A percentile compares a stretch with the other conserved stretches of the same genome.
phyloP scores from a whole-genome alignment of 192 early-diverging fungal species.

The Geosiphon pyriformis region DNA sequence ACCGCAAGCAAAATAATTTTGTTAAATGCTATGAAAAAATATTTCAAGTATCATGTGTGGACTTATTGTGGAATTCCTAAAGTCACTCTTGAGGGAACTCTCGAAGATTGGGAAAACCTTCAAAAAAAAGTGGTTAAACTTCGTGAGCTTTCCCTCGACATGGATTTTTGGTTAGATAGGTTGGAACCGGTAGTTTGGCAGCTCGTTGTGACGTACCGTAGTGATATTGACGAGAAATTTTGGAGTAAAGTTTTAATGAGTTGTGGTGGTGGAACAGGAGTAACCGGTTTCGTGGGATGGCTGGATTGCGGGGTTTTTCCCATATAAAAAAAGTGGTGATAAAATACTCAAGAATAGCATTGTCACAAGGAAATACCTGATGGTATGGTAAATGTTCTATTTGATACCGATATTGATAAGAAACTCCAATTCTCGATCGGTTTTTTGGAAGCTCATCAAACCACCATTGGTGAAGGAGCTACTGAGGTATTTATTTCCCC shows the following conservation, averaged over 20 bases:
- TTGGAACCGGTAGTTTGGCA: conserved; percentile 15
- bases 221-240: conserved; percentile 5
- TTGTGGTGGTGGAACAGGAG: background rate
- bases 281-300: background rate
- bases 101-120: conserved; percentile 13
- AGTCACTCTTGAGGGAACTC: conserved; percentile 14
- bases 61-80: conserved; percentile 23
- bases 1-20: conserved; percentile 14
- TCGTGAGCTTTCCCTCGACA: conserved; percentile 2
- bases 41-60: background rate
- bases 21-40: conserved; percentile 20
- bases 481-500: conserved; percentile 14
- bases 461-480: background rate
- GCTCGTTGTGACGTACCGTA: conserved; percentile 13
- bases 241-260: background rate
- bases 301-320: background rate
- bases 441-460: conserved; percentile 13
- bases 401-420: background rate
- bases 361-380: background rate
- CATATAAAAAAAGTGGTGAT: background rate
- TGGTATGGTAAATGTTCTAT: conserved; percentile 14
- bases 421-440: background rate
- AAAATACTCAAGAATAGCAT: background rate
- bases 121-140: conserved; percentile 23
- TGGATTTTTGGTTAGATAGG: conserved; percentile 22